Percentiles rank a stretch among this genome's conserved stretches.
These are phyloP conservation scores for Xylaria sp. DNA, from an alignment of 2,329 filamentous ascomycete genomes.

Conservation along the genomic window DNA sequence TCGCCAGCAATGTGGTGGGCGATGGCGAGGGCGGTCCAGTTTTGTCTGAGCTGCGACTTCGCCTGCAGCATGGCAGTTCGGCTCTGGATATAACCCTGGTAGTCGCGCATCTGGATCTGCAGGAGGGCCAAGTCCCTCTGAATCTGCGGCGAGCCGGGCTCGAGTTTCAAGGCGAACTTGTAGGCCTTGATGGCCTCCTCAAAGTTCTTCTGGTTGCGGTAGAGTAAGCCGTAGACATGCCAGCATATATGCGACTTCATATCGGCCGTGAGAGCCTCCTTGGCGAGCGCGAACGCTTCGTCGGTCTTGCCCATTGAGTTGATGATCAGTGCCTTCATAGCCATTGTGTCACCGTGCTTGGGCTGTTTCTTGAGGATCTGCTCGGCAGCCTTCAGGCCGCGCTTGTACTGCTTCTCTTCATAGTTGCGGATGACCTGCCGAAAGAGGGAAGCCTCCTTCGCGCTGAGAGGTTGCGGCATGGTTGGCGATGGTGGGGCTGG, in stretches of 20 bases:
- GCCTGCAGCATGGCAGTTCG: slow-evolving; percentile 81
- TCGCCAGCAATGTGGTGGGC: slow-evolving; percentile 89
- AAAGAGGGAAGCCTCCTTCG: slow-evolving; percentile 93
- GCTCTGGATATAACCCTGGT: slow-evolving; percentile 86
- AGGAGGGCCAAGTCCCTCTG: slow-evolving; percentile 88
- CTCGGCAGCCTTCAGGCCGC: slow-evolving; percentile 87
- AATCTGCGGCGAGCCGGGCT: slow-evolving; percentile 92
- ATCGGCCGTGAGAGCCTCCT: slow-evolving; percentile 85
- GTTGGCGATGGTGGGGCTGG: slow-evolving; percentile 13
- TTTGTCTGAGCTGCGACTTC: slow-evolving; percentile 75
- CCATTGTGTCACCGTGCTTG: slow-evolving; percentile 95
- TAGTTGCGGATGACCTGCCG: slow-evolving; percentile 92
- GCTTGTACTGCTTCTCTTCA: slow-evolving; percentile 97
- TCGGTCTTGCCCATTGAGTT: slow-evolving; percentile 88
- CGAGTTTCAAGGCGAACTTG: slow-evolving; percentile 86
- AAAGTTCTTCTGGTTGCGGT: slow-evolving; percentile 92
- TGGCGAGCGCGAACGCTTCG: slow-evolving; percentile 89
- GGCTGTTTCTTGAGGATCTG: slow-evolving; percentile 93
- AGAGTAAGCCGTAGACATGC: slow-evolving; percentile 96
- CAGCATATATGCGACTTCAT: slow-evolving; percentile 99
- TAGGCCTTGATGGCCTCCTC: slow-evolving; percentile 99
- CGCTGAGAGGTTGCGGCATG: slow-evolving; percentile 69
- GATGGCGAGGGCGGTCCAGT: slow-evolving; percentile 96
- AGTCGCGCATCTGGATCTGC: slow-evolving; percentile 95
- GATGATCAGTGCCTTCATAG: slow-evolving; percentile 97